These are phyloP conservation scores for Neofusicoccum kwambonambiense DNA, from an alignment of 2,329 filamentous ascomycete species.

Conservation along the genomic window DNA sequence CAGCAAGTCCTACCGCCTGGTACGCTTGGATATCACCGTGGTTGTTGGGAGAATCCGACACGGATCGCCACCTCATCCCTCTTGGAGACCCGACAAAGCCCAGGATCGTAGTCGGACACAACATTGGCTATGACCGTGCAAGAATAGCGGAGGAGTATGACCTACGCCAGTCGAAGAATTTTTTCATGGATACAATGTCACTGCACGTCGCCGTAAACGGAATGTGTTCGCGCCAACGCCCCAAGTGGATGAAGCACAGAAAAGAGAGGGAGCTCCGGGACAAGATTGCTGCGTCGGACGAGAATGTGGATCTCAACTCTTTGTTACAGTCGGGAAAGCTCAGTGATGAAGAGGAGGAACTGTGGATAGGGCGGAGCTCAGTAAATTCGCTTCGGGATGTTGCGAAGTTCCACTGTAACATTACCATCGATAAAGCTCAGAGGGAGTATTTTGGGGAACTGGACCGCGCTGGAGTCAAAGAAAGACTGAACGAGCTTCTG, in stretches of 20 bases:
- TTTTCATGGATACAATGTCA: constrained; percentile 96
- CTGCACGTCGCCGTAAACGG: constrained; percentile 96
- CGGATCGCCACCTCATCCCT: constrained; percentile 78
- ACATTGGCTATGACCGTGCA: constrained; percentile 91
- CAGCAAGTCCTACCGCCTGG: constrained; percentile 85
- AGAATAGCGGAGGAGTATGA: constrained; percentile 87
- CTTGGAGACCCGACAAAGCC: constrained; percentile 72
- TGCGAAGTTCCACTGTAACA: constrained; percentile 90
- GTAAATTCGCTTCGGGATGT: constrained; percentile 94
- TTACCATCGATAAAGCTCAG: constrained; percentile 85
- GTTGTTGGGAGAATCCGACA: constrained; percentile 78
- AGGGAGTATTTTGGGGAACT: constrained; percentile 85
- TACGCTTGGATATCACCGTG: constrained; percentile 97
- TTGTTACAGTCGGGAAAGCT: constrained; percentile 67
- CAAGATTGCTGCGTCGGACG: constrained; percentile 69
- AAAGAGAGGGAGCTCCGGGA: constrained; percentile 85
- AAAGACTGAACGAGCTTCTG: constrained; percentile 75
- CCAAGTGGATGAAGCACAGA: constrained; percentile 95
- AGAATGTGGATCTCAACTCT: constrained; percentile 67
- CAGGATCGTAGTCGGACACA: constrained; percentile 87
- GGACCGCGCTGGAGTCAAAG: constrained; percentile 67
- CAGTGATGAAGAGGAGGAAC: constrained; percentile 82
- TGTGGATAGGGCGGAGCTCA: constrained; percentile 94
- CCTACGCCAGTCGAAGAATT: constrained; percentile 76
- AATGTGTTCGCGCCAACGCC: constrained; percentile 95